Evolutionary conservation across 176 grass and related monocot genomes (phyloP).

Genomic region (Carex parvula): DNA sequence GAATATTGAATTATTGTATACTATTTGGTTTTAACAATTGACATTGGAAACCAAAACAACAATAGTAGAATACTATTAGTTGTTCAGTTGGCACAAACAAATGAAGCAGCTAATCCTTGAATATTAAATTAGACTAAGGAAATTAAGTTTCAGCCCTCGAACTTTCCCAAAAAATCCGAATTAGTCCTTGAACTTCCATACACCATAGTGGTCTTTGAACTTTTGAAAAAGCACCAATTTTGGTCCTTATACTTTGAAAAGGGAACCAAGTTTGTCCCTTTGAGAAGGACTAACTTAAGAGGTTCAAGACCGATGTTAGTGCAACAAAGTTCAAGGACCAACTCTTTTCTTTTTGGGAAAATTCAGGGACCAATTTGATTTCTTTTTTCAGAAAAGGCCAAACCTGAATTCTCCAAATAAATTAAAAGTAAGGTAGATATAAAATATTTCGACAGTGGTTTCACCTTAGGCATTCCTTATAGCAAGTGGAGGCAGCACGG

Average conservation of each 20-base stretch:
- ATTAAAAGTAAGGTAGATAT: neutral
- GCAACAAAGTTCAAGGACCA: neutral
- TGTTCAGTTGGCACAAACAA: neutral
- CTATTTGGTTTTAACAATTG: neutral
- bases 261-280: neutral
- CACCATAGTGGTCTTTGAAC: neutral
- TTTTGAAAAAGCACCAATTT: neutral
- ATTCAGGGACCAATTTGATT: neutral
- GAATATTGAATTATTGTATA: neutral
- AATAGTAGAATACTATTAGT: neutral
- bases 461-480: constrained; percentile 97
- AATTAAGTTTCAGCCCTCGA: neutral
- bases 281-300: neutral
- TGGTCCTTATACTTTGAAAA: neutral
- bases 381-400: neutral
- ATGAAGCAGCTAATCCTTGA: neutral
- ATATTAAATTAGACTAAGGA: constrained; percentile 2
- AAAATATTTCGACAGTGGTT: constrained; percentile 14
- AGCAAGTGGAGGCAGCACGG: constrained; percentile 66
- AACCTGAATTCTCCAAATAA: neutral
- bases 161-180: too few species aligned
- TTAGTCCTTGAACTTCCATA: neutral
- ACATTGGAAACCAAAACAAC: neutral
- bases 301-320: neutral
- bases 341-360: neutral